Base-by-base conservation (phyloP, 306 rosid genomes). In the Alnus rubra region DNA sequence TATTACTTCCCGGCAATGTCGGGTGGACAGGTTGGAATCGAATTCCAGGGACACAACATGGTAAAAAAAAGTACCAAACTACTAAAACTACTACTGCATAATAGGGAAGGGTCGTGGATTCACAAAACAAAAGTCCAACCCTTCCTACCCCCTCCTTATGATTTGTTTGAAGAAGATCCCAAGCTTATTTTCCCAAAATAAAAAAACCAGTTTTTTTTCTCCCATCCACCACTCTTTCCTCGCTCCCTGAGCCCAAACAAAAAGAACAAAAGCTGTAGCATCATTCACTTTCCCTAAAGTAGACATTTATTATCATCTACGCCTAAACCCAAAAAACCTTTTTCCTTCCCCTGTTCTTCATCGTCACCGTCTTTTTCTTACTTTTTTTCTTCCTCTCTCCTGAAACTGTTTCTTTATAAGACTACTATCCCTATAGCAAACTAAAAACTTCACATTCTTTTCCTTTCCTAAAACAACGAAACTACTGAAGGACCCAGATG, bases 291-390 rank as follows among this genome's bases (percentile, higher is more conserved):
- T 3, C 30, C 31, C 52, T 16, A 55, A 63, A 44, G 67, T 6
- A 35, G 69, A 55, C 72, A 11, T 55, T 80, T 77, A 72, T 80
- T 76, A 49, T 19, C 47, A 9, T 50, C 77, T 64, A 67, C 0
- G 39, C 72, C 68, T 31, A 69, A 73, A 73, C 60, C 78, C 73
- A 77, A 58, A 83, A 76, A 79, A 39, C 81, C 52, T 60, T 55
- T 58, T 70, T 14, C 31, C 23, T 7, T 42, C 6, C 19, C 1
- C 16, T 15, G 42, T 58, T 10, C 30, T 80, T 33, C 23, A 13
- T 31, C 23, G 8, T 19, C 53, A 33, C 47, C 16, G 0, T 39
- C 62, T 12, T 58, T 33, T 35, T 31, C 13, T 23, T 5, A 52
- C 7, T 28, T 35, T 11, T 12, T 12, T 53, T 56, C 30, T 53